These are phyloP conservation scores for Pezicula neosporulosa DNA, from an alignment of 2,329 filamentous ascomycete species.

Conservation along the genomic window DNA sequence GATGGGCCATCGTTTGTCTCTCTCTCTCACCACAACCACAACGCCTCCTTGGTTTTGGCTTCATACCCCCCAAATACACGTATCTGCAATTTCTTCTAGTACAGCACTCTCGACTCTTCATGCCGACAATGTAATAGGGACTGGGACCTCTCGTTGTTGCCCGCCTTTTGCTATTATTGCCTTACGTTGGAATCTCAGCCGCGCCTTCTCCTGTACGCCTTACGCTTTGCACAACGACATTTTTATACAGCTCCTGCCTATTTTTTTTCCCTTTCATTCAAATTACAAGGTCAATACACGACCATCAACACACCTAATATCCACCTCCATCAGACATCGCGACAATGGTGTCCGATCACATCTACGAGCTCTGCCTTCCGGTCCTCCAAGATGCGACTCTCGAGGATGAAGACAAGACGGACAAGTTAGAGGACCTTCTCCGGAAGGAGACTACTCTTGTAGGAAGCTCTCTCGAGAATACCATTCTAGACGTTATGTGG, in stretches of 20 bases:
- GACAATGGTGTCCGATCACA: slow-evolving; percentile 84
- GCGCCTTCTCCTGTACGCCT: slow-evolving; percentile 13
- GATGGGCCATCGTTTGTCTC: background rate
- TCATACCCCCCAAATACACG: background rate
- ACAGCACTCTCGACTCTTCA: background rate
- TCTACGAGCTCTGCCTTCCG: slow-evolving; percentile 87
- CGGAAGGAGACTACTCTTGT: slow-evolving; percentile 73
- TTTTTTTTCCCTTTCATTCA: slow-evolving; percentile 3
- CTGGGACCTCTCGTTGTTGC: slow-evolving; percentile 20
- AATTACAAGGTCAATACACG: slow-evolving; percentile 1
- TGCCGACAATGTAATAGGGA: slow-evolving; percentile 23
- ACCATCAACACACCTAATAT: background rate
- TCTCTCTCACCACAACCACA: background rate
- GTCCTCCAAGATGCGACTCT: slow-evolving; percentile 78
- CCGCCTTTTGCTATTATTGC: background rate
- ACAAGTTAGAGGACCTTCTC: slow-evolving; percentile 83
- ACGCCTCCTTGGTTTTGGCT: background rate
- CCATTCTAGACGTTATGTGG: slow-evolving; percentile 88
- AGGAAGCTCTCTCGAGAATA: slow-evolving; percentile 80
- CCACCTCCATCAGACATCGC: background rate
- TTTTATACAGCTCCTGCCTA: background rate
- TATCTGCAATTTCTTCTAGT: background rate
- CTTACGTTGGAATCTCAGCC: background rate
- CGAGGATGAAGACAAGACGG: slow-evolving; percentile 94
- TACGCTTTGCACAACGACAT: background rate